phyloP scores from a whole-genome alignment of 495 filamentous ascomycete genomes.

The Aspergillus ellipticus region DNA sequence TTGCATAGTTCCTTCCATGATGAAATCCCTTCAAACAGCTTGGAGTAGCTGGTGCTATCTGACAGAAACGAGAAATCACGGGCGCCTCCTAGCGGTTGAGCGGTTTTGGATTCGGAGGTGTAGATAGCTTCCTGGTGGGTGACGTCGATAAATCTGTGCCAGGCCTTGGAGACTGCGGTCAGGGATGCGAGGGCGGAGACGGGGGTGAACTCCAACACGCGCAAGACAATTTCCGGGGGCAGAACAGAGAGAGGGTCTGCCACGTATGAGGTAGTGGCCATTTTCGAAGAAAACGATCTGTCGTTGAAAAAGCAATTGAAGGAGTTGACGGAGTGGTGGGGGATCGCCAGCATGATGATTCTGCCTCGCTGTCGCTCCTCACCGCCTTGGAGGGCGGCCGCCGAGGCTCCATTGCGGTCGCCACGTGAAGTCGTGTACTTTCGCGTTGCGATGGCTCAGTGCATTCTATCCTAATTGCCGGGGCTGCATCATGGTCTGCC shows the following conservation, averaged over 20 bases:
- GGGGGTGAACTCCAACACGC: slow-evolving; percentile 32
- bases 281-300: background rate
- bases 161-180: slow-evolving; percentile 32
- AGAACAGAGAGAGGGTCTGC: slow-evolving; percentile 31
- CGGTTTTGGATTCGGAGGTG: slow-evolving; percentile 25
- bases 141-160: slow-evolving; percentile 40
- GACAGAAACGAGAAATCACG: slow-evolving; percentile 25
- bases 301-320: background rate
- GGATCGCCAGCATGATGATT: background rate
- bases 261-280: background rate
- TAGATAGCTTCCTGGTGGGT: slow-evolving; percentile 42
- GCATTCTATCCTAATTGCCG: no score
- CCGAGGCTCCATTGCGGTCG: no score
- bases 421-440: no score
- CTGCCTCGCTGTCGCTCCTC: background rate
- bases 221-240: slow-evolving; percentile 37
- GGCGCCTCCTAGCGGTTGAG: slow-evolving; percentile 14
- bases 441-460: no score
- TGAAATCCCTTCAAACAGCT: slow-evolving; percentile 19
- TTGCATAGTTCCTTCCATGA: slow-evolving; percentile 41
- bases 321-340: background rate
- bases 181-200: slow-evolving; percentile 31
- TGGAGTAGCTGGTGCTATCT: slow-evolving; percentile 18
- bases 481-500: no score
- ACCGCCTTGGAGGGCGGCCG: background rate